Evolutionary conservation across 2,329 filamentous ascomycete genomes (phyloP).

Genomic region (Alternaria angustiovoidea): DNA sequence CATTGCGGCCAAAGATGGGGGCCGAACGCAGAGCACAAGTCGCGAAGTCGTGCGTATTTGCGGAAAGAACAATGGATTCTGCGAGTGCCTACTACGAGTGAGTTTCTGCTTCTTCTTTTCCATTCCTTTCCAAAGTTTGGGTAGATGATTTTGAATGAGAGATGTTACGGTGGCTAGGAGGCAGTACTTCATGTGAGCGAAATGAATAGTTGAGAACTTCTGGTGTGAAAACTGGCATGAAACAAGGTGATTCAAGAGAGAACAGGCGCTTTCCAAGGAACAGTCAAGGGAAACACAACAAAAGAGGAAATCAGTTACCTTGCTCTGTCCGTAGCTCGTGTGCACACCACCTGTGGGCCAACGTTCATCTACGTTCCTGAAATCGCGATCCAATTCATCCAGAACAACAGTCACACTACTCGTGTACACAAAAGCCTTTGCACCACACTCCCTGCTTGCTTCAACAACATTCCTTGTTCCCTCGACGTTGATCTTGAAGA

Average conservation of each 20-base stretch:
- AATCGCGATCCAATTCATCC: constrained; percentile 76
- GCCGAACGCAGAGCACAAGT: constrained; percentile 86
- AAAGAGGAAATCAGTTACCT: constrained; percentile 61
- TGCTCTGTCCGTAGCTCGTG: constrained; percentile 87
- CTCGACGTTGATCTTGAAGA: constrained; percentile 85
- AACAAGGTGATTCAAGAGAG: background rate
- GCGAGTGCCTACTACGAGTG: constrained; percentile 68
- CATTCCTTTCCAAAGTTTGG: background rate
- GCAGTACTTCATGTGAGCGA: background rate
- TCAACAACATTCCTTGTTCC: constrained; percentile 82
- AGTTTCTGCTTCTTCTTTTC: constrained; percentile 34
- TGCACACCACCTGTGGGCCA: constrained; percentile 78
- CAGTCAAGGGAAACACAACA: background rate
- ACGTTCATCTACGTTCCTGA: constrained; percentile 84
- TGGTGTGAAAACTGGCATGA: background rate
- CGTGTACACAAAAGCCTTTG: constrained; percentile 88
- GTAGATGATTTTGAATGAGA: background rate
- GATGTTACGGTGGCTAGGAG: background rate
- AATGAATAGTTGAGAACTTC: background rate
- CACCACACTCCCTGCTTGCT: constrained; percentile 72
- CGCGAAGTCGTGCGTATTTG: constrained; percentile 72
- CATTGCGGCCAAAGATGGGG: constrained; percentile 90
- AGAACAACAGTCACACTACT: constrained; percentile 87
- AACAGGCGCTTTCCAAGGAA: background rate
- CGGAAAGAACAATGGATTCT: constrained; percentile 79